phyloP scores from a whole-genome alignment of 2,329 filamentous ascomycete genomes.

The Phyllosticta capitalensis region DNA sequence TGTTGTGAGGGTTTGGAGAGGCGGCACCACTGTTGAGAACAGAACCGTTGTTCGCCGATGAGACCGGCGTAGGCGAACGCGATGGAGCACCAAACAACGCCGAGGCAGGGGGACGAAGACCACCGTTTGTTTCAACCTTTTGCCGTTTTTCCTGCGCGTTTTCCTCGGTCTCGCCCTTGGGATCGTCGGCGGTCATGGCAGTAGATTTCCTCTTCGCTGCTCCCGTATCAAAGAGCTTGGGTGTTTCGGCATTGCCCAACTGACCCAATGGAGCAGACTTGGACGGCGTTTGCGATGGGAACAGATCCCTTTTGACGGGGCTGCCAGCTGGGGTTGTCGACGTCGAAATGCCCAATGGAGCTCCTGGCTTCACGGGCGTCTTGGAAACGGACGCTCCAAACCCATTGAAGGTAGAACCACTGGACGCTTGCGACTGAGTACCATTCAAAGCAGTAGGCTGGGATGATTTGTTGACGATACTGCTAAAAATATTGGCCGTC shows the following conservation, averaged over 20 bases:
- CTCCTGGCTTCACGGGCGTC: not conserved
- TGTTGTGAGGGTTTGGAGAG: slow-evolving; percentile 6
- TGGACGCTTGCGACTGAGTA: not conserved
- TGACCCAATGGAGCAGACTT: slow-evolving; percentile 2
- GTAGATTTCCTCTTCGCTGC: slow-evolving; percentile 1
- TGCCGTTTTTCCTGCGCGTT: slow-evolving; percentile 2
- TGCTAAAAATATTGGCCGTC: slow-evolving; percentile 10
- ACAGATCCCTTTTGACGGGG: not conserved
- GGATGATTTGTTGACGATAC: slow-evolving; percentile 5
- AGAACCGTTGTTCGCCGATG: slow-evolving; percentile 2
- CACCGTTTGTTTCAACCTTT: not conserved
- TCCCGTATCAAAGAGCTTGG: not conserved
- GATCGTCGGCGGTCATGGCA: slow-evolving; percentile 1
- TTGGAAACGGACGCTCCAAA: slow-evolving; percentile 1
- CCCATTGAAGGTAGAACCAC: not conserved
- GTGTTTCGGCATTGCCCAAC: not conserved
- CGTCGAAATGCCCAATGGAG: not conserved
- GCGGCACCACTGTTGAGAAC: slow-evolving; percentile 8
- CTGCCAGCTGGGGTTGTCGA: slow-evolving; percentile 8
- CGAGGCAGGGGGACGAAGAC: not conserved
- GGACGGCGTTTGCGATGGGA: slow-evolving; percentile 2
- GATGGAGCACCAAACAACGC: not conserved
- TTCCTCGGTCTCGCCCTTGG: slow-evolving; percentile 3
- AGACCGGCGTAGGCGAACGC: not conserved
- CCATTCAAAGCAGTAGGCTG: slow-evolving; percentile 2